A percentile compares a stretch with the other conserved stretches of the same genome.
These are phyloP conservation scores for Escallonia rubra DNA, from an alignment of 129 eudicot genomes.

Conservation along the genomic window DNA sequence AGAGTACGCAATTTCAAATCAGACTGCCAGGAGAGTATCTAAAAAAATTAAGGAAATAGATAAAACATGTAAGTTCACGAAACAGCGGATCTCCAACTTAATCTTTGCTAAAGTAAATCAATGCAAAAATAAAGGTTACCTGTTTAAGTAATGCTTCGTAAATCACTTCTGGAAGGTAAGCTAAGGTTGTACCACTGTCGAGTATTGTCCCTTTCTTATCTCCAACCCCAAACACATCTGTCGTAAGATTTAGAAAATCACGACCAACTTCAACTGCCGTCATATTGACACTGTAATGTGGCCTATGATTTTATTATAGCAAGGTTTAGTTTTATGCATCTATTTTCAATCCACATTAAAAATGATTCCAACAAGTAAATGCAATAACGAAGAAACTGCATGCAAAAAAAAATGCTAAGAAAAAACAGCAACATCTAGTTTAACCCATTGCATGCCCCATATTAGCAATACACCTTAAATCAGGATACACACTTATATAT, in stretches of 20 bases:
- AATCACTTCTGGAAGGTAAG: conserved; percentile 74
- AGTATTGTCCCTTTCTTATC: conserved; percentile 53
- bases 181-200: conserved; percentile 89
- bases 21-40: conserved; percentile 80
- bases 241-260: conserved; percentile 42
- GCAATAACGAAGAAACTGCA: neutral
- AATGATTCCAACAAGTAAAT: neutral
- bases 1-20: conserved; percentile 62
- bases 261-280: conserved; percentile 66
- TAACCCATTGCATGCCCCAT: too few species aligned
- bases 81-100: neutral
- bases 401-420: too few species aligned
- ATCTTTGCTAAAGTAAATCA: neutral
- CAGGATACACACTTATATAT: too few species aligned
- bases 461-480: too few species aligned
- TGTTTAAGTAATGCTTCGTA: conserved; percentile 50
- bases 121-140: conserved; percentile 26
- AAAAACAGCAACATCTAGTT: too few species aligned
- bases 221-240: conserved; percentile 30
- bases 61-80: conserved; percentile 10
- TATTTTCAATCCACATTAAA: neutral
- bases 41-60: conserved; percentile 16
- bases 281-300: conserved; percentile 76
- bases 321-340: conserved; percentile 5
- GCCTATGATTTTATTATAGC: conserved; percentile 36